phyloP scores from a whole-genome alignment of 2,329 filamentous ascomycete species.

The Aciculosporium take region DNA sequence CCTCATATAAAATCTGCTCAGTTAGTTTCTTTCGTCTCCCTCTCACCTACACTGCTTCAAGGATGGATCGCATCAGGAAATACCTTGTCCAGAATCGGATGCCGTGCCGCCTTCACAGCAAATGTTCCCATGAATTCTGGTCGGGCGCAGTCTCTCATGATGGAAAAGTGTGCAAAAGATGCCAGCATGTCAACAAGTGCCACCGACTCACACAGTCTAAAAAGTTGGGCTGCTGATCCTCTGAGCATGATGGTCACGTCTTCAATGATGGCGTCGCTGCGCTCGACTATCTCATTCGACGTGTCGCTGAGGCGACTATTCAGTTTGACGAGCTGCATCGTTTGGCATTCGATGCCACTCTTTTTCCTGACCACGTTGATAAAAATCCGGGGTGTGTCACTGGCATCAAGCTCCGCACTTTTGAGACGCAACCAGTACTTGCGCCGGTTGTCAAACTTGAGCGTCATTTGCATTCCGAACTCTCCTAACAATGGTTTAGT shows the following conservation, averaged over 20 bases:
- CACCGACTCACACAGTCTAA: constrained; percentile 74
- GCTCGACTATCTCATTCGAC: constrained; percentile 67
- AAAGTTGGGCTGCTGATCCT: constrained; percentile 55
- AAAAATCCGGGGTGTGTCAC: constrained; percentile 50
- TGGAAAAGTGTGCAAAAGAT: constrained; percentile 62
- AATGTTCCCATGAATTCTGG: constrained; percentile 56
- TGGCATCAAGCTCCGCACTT: constrained; percentile 44
- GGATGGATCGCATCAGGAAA: not conserved
- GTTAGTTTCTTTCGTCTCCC: not conserved
- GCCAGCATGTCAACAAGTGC: constrained; percentile 77
- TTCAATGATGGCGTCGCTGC: constrained; percentile 67
- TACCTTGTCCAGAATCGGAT: constrained; percentile 64
- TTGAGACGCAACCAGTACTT: constrained; percentile 66
- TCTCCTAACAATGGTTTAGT: constrained; percentile 25
- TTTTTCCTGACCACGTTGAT: constrained; percentile 65
- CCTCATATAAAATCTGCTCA: constrained; percentile 41
- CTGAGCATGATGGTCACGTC: constrained; percentile 60
- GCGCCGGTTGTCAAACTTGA: constrained; percentile 64
- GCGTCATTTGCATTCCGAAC: constrained; percentile 44
- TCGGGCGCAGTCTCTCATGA: constrained; percentile 42
- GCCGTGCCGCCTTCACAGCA: constrained; percentile 59
- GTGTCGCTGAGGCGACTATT: constrained; percentile 67
- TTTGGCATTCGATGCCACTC: constrained; percentile 74
- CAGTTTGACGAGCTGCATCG: constrained; percentile 66
- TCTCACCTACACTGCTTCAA: constrained; percentile 8